Evolutionary conservation across 805 yeast species (phyloP).

Genomic region (Ogataea minuta): DNA sequence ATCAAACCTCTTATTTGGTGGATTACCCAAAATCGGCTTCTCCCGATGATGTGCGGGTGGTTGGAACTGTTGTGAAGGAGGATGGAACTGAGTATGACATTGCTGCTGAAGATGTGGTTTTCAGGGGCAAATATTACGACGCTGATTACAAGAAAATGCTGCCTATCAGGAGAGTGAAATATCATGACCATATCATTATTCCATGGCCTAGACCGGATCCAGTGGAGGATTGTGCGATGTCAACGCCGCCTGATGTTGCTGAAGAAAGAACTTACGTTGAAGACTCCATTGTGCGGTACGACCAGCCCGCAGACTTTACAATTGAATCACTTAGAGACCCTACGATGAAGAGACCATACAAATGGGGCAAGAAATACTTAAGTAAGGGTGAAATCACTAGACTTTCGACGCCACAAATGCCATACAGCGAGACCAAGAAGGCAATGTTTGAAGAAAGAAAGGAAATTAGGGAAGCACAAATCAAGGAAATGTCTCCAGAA

Average conservation of each 20-base stretch:
- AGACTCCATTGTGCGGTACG: conserved; percentile 61
- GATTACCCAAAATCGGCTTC: conserved; percentile 66
- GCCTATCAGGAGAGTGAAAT: conserved; percentile 75
- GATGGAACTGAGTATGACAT: conserved; percentile 64
- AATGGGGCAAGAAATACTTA: conserved; percentile 53
- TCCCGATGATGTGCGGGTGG: conserved; percentile 63
- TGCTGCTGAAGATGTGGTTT: conserved; percentile 72
- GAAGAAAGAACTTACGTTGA: conserved; percentile 75
- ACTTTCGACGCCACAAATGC: conserved; percentile 74
- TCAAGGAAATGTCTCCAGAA: conserved; percentile 39
- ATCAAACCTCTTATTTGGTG: conserved; percentile 68
- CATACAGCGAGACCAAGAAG: conserved; percentile 60
- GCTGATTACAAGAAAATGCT: conserved; percentile 66
- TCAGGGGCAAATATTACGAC: conserved; percentile 71
- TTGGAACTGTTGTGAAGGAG: conserved; percentile 71
- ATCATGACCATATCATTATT: conserved; percentile 64
- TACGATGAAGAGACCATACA: conserved; percentile 54
- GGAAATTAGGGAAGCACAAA: conserved; percentile 42
- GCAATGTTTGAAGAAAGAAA: conserved; percentile 57
- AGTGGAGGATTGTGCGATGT: conserved; percentile 52
- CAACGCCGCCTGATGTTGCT: conserved; percentile 55
- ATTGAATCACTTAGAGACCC: conserved; percentile 73
- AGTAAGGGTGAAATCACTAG: conserved; percentile 60
- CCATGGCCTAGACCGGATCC: conserved; percentile 87
- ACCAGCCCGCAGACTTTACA: conserved; percentile 59